A percentile compares a stretch with the other conserved stretches of the same genome.
phyloP scores from a whole-genome alignment of 768 basidiomycete genomes.

The Boletus vinaceobasis region DNA sequence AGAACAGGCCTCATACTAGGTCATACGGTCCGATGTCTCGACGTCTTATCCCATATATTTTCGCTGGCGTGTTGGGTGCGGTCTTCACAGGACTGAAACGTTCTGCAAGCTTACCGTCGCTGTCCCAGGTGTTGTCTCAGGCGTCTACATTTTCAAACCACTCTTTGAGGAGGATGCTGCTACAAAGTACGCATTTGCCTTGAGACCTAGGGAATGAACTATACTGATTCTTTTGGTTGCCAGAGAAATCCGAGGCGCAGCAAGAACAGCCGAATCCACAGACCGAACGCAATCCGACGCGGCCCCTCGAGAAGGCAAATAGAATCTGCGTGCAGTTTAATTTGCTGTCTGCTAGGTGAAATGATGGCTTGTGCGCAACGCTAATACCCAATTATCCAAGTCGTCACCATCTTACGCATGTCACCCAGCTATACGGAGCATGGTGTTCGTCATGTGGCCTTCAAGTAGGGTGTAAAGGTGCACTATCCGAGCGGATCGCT shows the following conservation, averaged over 20 bases:
- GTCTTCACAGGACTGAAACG: not conserved
- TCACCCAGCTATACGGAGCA: not conserved
- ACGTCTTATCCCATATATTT: conserved; percentile 46
- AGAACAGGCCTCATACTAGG: not conserved
- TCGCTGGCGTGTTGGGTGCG: conserved; percentile 58
- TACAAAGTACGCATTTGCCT: conserved; percentile 12
- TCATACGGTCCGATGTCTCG: conserved; percentile 27
- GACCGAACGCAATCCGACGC: conserved; percentile 1
- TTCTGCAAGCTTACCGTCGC: conserved; percentile 1
- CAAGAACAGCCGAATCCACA: not conserved
- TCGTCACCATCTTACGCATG: not conserved
- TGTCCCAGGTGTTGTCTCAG: conserved; percentile 53
- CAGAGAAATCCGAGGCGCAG: conserved; percentile 11
- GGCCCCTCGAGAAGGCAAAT: conserved; percentile 9
- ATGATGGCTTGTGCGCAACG: not conserved
- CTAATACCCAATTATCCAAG: not conserved
- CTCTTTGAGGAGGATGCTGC: conserved; percentile 24
- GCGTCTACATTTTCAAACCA: conserved; percentile 66
- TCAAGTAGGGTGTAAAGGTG: conserved; percentile 10
- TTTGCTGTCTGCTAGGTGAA: not conserved
- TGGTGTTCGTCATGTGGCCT: conserved; percentile 12
- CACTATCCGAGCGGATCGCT: conserved; percentile 8
- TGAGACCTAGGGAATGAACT: too few relatives aligned
- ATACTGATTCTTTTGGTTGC: conserved; percentile 1
- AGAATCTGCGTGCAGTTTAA: not conserved